Base-by-base conservation (phyloP, 1,139 yeast species). In the Saccharomycopsis phalli region DNA sequence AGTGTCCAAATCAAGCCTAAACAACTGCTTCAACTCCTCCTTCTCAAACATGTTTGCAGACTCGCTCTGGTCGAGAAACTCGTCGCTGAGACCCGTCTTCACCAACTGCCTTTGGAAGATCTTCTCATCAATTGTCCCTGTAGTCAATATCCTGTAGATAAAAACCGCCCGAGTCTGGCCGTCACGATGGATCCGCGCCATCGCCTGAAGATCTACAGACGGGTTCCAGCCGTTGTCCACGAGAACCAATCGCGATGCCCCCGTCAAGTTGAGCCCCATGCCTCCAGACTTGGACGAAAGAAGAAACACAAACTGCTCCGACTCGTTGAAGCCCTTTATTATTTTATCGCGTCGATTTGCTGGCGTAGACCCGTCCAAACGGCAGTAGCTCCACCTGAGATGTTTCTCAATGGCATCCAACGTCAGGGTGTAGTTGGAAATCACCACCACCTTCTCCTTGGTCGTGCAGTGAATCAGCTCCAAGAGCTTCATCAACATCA, bases 181-280 rank as follows among this genome's bases (percentile, higher is more conserved):
- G 57, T 91, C 96, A 50, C 99, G 66, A 54, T 88, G 95, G 4
- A 91, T 80, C 48, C 99, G 63, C 1, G 96, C 95, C 94, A 91
- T 86, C 0, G 97, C 95, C 58, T 91, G 99, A 22, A 82, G 59
- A 57, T 91, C 99, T 10, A 82, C 71, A 0, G 96, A 76, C 0
- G 98, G 98, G 50, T 93, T 91, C 95, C 95, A 84, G 54, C 87
- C 96, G 47, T 88, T 82, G 53, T 87, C 97, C 53, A 82, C 82
- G 19, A 91, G 60, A 2, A 91, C 69, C 27, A 91, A 62, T 23
- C 97, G 65, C 0, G 95, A 86, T 0, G 95, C 98, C 1, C 98
- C 98, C 23, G 84, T 71, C 29, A 91, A 63, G 53, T 91, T 93
- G 31, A 91, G 66, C 0, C 99, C 99, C 47, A 82, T 78, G 0